phyloP scores from a whole-genome alignment of 1,284 basidiomycete genomes.

The Sanghuangporus weigelae region DNA sequence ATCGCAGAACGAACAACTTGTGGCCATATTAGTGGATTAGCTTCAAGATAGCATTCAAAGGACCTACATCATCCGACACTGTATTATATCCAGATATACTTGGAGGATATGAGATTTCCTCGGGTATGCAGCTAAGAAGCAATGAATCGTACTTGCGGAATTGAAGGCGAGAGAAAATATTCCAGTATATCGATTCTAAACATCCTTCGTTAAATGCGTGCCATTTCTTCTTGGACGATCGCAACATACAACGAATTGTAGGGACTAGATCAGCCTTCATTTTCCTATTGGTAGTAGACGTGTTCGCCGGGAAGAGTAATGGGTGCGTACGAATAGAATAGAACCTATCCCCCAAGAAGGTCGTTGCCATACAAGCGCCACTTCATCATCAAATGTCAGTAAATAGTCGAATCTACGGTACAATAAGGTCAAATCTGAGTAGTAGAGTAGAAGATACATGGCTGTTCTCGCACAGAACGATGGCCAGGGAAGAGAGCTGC shows the following conservation, averaged over 20 bases:
- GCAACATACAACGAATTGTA: background rate
- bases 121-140: background rate
- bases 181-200: background rate
- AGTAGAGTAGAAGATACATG: background rate
- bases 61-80: background rate
- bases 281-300: no score
- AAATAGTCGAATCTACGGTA: background rate
- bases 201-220: background rate
- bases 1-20: background rate
- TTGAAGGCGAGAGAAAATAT: constrained; percentile 2
- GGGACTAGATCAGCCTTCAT: background rate
- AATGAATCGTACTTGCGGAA: background rate
- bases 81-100: background rate
- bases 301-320: background rate
- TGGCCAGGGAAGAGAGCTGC: background rate
- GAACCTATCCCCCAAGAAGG: background rate
- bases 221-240: background rate
- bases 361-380: background rate
- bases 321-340: background rate
- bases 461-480: background rate
- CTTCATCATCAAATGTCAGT: constrained; percentile 1
- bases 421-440: background rate
- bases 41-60: background rate
- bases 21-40: background rate
- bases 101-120: background rate